These are phyloP conservation scores for Cucurbita ficifolia DNA, from an alignment of 306 rosid genomes.

Conservation along the genomic window DNA sequence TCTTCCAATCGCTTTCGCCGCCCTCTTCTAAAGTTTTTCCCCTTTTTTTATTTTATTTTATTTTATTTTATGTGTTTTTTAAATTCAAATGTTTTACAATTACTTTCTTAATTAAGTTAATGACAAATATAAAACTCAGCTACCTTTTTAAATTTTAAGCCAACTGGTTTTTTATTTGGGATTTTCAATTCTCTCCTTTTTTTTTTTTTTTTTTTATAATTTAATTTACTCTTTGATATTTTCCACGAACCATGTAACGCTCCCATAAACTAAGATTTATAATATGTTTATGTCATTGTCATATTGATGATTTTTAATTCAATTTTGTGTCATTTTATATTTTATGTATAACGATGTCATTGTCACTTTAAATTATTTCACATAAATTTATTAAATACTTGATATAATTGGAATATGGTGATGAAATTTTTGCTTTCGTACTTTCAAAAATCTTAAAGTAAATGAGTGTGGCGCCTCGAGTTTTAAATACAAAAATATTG, in stretches of 20 bases:
- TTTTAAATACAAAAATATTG: no score
- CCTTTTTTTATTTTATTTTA: background rate
- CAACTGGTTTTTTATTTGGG: background rate
- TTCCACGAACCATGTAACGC: background rate
- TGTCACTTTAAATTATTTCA: background rate
- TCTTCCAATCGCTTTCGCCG: conserved; percentile 1
- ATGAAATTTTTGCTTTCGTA: background rate
- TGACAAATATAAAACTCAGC: background rate
- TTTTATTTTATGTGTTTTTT: background rate
- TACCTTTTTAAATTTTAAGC: background rate
- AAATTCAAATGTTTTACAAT: background rate
- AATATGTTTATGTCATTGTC: background rate
- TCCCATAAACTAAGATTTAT: background rate
- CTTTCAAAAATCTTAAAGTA: background rate
- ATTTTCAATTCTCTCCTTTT: background rate
- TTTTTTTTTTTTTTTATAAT: background rate
- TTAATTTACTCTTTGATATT: background rate
- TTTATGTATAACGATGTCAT: background rate
- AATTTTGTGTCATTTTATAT: background rate
- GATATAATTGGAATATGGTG: background rate
- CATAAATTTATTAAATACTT: background rate
- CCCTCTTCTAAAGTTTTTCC: background rate
- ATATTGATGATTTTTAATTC: background rate
- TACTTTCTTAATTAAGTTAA: background rate
- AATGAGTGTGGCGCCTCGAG: background rate